Base-by-base conservation (phyloP, 345 rosid species). In the Erodium maritimum region DNA sequence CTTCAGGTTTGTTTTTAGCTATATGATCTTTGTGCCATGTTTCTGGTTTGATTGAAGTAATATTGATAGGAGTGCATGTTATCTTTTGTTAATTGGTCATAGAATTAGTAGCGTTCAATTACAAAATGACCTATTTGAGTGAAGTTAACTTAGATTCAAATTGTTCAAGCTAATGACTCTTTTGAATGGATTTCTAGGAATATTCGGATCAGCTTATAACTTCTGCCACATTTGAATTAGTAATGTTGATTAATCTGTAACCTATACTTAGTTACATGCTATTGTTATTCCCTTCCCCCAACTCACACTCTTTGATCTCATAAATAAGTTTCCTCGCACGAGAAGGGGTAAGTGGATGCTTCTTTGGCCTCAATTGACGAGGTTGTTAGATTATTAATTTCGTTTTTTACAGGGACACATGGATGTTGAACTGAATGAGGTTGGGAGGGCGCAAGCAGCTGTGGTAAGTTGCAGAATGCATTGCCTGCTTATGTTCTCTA, bases 341-440 rank as follows among this genome's bases (percentile, higher is more conserved):
- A 37, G 46, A 12, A 37, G 46, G 46, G 46, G 46, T 5, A 37
- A 12, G 10, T 37, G 13, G 6, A 6, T 29, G 14, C 10, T 37
- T 37, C 14, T 37, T 5, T 37, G 33, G 46, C 11, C 10, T 5
- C 10, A 11, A 37, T 1, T 37, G 46, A 37, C 13, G 10, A 5
- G 46, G 8, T 37, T 37, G 13, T 1, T 37, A 37, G 52, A n/a
- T 17, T 57, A 25, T 7, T 16, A 20, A 34, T 24, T n/a, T 55
- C 23, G 23, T 51, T 50, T 50, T 64, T n/a, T 23, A 37, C 52
- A 86, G 97, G 97, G 97, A 52, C 95, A 80, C 59, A 66, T 83
- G 20, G 96, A 91, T 73, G 85, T 88, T 67, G 90, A 83, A 58
- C 56, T 91, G 58, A 91, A 88, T 71, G 87, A 82, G 63, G 80